Evolutionary conservation across 2,329 filamentous ascomycete genomes (phyloP), one percentile per base, ranked within the genome.

Genomic region (Fusarium albidum): DNA sequence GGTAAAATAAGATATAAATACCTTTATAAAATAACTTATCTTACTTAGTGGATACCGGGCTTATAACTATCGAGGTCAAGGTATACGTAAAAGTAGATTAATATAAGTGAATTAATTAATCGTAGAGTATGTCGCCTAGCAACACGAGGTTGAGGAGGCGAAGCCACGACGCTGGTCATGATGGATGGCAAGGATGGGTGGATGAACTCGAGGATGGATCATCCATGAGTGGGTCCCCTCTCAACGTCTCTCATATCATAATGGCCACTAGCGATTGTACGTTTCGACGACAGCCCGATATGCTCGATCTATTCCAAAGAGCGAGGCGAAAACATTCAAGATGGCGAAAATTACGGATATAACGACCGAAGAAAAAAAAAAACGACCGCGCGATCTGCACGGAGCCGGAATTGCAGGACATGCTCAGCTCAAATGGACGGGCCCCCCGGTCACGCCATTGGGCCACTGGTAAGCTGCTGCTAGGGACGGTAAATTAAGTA

Each of bases 401-500:
- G 31, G 47, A 49, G 44, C 52, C 58, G 64, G 55, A 61, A 67
- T 66, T 67, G 47, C 60, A 65, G 55, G 57, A 53, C 45, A 44
- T 47, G 28, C 38, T 15, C 41, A 34, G 44, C 39, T 57, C 35
- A 49, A 46, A 34, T 55, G 38, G 52, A 27, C 39, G 49, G 42
- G 32, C 21, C 41, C 44, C 55, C 61, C 49, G 43, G 59, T 61
- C 62, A 56, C 52, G 27, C 46, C 59, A 56, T 37, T n/a, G n/a
- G n/a, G 39, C 46, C 32, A 42, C n/a, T n/a, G n/a, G n/a, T n/a
- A 27, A 21, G 37, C 14, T 44, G 39, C 52, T 49, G 52, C 42
- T 46, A 61, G 58, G 62, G 43, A 55, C 59, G 51, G 63, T 49
- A 66, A 68, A 68, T 67, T 68, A n/a, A n/a, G n/a, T n/a, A n/a